Conservation (phyloP, 441 rosid species). For the Pelargonium myrrhifolium region DNA sequence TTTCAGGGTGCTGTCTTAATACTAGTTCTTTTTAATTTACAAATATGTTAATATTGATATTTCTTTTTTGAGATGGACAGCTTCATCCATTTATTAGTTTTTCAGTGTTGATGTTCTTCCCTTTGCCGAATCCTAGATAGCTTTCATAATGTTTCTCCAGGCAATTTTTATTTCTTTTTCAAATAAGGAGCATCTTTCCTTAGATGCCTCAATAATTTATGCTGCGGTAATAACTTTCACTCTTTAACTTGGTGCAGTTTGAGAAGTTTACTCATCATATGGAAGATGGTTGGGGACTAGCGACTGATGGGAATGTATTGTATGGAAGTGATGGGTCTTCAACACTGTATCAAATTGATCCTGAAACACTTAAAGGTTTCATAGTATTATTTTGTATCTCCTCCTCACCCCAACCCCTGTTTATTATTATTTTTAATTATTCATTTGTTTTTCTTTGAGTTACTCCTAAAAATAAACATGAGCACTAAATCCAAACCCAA, state of each 20-base stretch:
- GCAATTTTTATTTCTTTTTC: not conserved
- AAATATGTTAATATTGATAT: no score
- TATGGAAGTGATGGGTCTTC: conserved; percentile 93
- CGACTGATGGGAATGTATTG: conserved; percentile 74
- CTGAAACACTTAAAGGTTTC: conserved; percentile 61
- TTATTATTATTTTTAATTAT: no score
- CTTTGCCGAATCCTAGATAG: no score
- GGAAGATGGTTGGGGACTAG: conserved; percentile 96
- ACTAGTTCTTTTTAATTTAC: no score
- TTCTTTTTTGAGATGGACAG: no score
- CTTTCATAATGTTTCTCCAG: conserved; percentile 7
- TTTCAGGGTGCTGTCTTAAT: no score
- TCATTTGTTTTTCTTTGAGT: no score
- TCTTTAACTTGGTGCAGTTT: conserved; percentile 38
- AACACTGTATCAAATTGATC: conserved; percentile 63
- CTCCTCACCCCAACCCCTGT: no score
- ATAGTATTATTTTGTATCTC: conserved; percentile 4
- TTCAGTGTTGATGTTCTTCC: no score
- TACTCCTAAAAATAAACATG: not conserved
- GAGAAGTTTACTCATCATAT: conserved; percentile 62
- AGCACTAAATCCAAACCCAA: not conserved
- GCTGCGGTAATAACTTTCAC: conserved; percentile 5
- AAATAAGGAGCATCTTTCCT: conserved; percentile 6
- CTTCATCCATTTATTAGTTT: no score
- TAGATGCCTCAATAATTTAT: conserved; percentile 8